These are phyloP conservation scores for Arctium minus DNA, from an alignment of 129 eudicot species.

Conservation along the genomic window DNA sequence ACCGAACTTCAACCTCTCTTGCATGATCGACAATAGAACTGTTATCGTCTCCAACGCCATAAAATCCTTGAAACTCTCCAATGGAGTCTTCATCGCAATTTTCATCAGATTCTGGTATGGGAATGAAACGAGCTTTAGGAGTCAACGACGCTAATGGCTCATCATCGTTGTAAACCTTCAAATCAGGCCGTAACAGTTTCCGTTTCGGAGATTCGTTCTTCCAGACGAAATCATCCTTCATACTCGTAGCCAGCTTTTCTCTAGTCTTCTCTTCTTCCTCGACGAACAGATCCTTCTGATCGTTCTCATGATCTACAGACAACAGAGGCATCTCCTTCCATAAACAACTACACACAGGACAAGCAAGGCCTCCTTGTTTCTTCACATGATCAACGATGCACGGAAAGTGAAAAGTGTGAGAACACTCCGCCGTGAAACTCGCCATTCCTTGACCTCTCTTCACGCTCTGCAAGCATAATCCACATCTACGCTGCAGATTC, in stretches of 20 bases:
- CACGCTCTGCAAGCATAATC: constrained; percentile 67
- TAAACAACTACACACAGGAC: constrained; percentile 36
- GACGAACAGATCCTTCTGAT: constrained; percentile 8
- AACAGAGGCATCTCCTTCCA: constrained; percentile 37
- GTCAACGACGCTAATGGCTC: constrained; percentile 32
- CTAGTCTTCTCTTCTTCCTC: constrained; percentile 15
- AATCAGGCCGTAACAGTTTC: constrained; percentile 33
- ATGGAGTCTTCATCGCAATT: constrained; percentile 24
- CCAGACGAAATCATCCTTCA: background rate
- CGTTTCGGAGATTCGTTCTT: constrained; percentile 13
- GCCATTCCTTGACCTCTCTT: constrained; percentile 86
- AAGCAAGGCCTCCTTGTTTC: constrained; percentile 32
- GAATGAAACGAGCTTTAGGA: constrained; percentile 30
- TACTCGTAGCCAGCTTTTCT: constrained; percentile 25
- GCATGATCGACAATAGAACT: constrained; percentile 3
- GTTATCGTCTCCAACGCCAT: background rate
- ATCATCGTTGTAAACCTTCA: constrained; percentile 66
- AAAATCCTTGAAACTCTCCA: constrained; percentile 29
- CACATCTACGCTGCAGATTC: constrained; percentile 59
- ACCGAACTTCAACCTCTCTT: constrained; percentile 32
- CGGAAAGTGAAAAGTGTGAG: constrained; percentile 76
- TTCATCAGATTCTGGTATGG: constrained; percentile 46
- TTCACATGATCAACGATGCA: constrained; percentile 33
- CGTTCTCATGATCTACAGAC: constrained; percentile 9
- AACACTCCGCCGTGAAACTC: constrained; percentile 87